Evolutionary conservation across 495 filamentous ascomycete genomes (phyloP).

Genomic region (Penicillium paxilli): DNA sequence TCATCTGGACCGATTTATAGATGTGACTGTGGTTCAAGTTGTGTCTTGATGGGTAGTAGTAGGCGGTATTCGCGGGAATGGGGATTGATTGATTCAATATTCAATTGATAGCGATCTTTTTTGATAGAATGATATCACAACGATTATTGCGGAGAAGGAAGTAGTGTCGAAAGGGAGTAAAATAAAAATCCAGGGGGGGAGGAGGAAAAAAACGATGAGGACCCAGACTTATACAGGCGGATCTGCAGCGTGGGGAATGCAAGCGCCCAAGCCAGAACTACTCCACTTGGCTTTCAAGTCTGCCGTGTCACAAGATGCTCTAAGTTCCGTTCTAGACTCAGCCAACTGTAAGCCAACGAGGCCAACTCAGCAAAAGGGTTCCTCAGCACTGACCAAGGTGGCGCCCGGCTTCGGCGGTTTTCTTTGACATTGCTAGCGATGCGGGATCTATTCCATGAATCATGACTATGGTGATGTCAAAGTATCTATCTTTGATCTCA

Average conservation of each 20-base stretch:
- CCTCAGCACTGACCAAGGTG: neutral
- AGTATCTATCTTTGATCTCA: neutral
- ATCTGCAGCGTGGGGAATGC: conserved; percentile 21
- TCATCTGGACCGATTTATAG: conserved; percentile 16
- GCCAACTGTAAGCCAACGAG: neutral
- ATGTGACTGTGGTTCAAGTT: neutral
- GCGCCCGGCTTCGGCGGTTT: conserved; percentile 2
- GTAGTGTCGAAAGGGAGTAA: conserved; percentile 2
- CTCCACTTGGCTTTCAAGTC: conserved; percentile 4
- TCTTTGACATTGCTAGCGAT: neutral
- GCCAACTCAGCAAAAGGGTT: conserved; percentile 1
- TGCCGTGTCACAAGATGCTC: conserved; percentile 20
- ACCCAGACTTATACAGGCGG: conserved; percentile 15
- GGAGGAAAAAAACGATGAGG: neutral
- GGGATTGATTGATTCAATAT: neutral
- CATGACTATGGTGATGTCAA: neutral
- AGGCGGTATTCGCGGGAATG: neutral
- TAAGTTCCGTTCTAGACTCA: conserved; percentile 21
- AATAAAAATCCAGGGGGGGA: neutral
- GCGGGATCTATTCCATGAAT: neutral
- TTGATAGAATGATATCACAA: neutral
- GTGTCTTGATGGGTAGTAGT: neutral
- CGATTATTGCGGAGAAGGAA: neutral
- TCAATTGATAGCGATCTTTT: neutral
- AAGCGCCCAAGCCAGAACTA: conserved; percentile 6